A percentile compares a stretch with the other conserved stretches of the same genome.
These are phyloP conservation scores for Eucalyptus brandiana DNA, from an alignment of 345 rosid genomes.

Conservation along the genomic window DNA sequence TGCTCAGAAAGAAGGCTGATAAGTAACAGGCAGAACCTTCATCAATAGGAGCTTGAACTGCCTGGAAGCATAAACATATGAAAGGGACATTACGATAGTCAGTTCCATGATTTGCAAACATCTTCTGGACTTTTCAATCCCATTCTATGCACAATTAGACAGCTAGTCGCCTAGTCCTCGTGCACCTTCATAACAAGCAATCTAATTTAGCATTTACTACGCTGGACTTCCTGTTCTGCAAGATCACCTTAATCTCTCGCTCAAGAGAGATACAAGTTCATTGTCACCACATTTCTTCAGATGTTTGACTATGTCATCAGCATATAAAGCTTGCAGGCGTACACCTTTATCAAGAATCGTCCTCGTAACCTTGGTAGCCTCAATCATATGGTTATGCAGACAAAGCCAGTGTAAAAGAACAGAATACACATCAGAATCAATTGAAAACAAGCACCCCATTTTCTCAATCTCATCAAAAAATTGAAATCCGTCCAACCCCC, in stretches of 20 bases:
- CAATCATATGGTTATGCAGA: slow-evolving; percentile 19
- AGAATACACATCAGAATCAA: slow-evolving; percentile 55
- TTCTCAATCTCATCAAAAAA: slow-evolving; percentile 42
- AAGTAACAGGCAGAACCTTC: background rate
- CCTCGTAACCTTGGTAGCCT: slow-evolving; percentile 55
- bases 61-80: background rate
- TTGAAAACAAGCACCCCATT: slow-evolving; percentile 17
- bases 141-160: background rate
- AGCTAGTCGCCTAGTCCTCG: background rate
- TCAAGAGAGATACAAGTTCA: slow-evolving; percentile 23
- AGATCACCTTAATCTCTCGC: slow-evolving; percentile 1
- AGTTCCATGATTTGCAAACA: background rate
- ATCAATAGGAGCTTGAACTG: background rate
- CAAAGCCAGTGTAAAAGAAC: slow-evolving; percentile 46
- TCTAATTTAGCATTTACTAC: background rate
- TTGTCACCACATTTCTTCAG: slow-evolving; percentile 28
- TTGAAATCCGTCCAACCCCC: slow-evolving; percentile 45
- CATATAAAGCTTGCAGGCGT: slow-evolving; percentile 14
- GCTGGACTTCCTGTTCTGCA: background rate
- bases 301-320: slow-evolving; percentile 16
- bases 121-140: background rate
- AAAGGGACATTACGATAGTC: background rate
- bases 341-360: slow-evolving; percentile 41
- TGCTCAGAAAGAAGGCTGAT: background rate
- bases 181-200: background rate